Conservation (phyloP, 75 land plant species). For the Pinus taeda region DNA sequence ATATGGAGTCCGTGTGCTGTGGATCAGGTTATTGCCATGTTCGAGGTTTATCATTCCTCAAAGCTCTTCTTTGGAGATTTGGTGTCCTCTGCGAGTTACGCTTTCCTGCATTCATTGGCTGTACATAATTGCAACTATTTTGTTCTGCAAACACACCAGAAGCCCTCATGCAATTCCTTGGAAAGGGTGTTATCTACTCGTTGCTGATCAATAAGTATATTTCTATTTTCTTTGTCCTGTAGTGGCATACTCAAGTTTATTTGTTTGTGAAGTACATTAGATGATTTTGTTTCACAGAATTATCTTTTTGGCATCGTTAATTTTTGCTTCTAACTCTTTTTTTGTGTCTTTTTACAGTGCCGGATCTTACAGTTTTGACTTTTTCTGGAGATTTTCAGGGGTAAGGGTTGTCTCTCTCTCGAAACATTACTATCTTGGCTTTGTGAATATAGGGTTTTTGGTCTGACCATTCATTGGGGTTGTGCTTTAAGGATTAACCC, state of each 20-base stretch:
- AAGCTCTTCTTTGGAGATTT: slow-evolving; percentile 59
- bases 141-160: slow-evolving; percentile 4
- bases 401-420: not conserved
- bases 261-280: not conserved
- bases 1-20: slow-evolving; percentile 39
- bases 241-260: too few relatives aligned
- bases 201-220: not conserved
- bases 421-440: not conserved
- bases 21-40: slow-evolving; percentile 33
- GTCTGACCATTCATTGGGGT: not conserved
- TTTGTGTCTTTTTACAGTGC: not conserved
- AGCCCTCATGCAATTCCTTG: not conserved
- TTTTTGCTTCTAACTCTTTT: not conserved
- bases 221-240: not conserved
- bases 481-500: not conserved
- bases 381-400: not conserved
- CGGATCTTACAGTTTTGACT: not conserved
- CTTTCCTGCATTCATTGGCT: slow-evolving; percentile 59
- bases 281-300: not conserved
- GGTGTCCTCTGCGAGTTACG: slow-evolving; percentile 32
- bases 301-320: not conserved
- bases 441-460: not conserved
- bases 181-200: not conserved
- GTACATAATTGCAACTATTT: slow-evolving; percentile 31
- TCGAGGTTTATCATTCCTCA: slow-evolving; percentile 33